Evolutionary conservation across 768 basidiomycete species (phyloP).

Genomic region (Suillus subluteus): DNA sequence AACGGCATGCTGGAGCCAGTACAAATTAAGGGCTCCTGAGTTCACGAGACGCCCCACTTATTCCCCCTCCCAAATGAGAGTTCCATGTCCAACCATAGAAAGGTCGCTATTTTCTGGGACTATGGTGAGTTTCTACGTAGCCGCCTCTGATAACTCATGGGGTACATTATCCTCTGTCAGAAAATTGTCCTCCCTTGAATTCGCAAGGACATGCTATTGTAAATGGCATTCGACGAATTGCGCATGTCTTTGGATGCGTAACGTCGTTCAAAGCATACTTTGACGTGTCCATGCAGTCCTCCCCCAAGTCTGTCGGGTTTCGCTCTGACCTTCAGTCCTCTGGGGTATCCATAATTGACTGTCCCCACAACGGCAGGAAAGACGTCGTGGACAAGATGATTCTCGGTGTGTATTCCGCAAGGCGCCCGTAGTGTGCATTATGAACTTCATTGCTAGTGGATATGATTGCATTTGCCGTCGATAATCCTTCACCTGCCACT

Average conservation of each 20-base stretch:
- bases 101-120: slow-evolving; percentile 49
- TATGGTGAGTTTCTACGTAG: slow-evolving; percentile 30
- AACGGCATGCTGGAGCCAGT: slow-evolving; percentile 17
- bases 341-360: slow-evolving; percentile 45
- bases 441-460: slow-evolving; percentile 49
- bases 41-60: background rate
- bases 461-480: slow-evolving; percentile 68
- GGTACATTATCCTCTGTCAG: slow-evolving; percentile 17
- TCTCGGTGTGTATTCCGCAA: slow-evolving; percentile 36
- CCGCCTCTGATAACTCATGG: slow-evolving; percentile 9
- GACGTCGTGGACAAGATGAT: slow-evolving; percentile 52
- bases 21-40: slow-evolving; percentile 23
- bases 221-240: slow-evolving; percentile 47
- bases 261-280: slow-evolving; percentile 58
- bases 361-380: slow-evolving; percentile 36
- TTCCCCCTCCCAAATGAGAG: slow-evolving; percentile 7
- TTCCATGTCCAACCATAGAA: slow-evolving; percentile 38
- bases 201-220: slow-evolving; percentile 40
- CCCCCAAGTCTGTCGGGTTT: slow-evolving; percentile 33
- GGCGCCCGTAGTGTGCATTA: slow-evolving; percentile 6
- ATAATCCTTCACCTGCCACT: slow-evolving; percentile 55
- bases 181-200: slow-evolving; percentile 38
- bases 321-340: slow-evolving; percentile 50
- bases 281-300: slow-evolving; percentile 44
- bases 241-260: slow-evolving; percentile 49